phyloP scores from a whole-genome alignment of 139 green algal genomes.

The Ostreobium quekettii region DNA sequence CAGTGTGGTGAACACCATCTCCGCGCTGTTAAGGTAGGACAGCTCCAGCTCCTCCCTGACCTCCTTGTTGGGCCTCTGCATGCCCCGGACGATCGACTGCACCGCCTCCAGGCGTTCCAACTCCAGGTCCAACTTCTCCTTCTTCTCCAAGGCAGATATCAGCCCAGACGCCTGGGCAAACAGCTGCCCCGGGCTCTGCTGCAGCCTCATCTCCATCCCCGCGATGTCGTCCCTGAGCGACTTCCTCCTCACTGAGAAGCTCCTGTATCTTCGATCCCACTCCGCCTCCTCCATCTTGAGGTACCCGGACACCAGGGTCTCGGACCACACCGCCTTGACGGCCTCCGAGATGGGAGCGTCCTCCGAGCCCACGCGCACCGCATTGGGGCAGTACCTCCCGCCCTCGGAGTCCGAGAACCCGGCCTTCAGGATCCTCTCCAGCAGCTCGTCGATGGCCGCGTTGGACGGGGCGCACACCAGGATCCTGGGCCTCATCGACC shows the following conservation, averaged over 20 bases:
- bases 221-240: too few relatives aligned
- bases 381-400: conserved; percentile 39
- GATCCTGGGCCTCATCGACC: conserved; percentile 42
- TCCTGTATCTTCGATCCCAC: too few relatives aligned
- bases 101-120: conserved; percentile 14
- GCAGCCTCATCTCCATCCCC: too few relatives aligned
- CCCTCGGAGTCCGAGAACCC: conserved; percentile 27
- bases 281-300: conserved; percentile 11
- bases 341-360: conserved; percentile 38
- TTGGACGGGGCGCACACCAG: conserved; percentile 93
- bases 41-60: conserved; percentile 35
- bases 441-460: conserved; percentile 87
- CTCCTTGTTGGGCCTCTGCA: conserved; percentile 14
- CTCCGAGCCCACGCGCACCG: conserved; percentile 60
- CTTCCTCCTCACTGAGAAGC: too few relatives aligned
- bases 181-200: not conserved
- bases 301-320: conserved; percentile 24
- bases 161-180: not conserved
- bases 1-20: conserved; percentile 83
- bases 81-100: conserved; percentile 2
- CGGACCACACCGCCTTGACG: conserved; percentile 45
- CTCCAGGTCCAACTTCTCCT: conserved; percentile 7
- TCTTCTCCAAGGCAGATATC: conserved; percentile 25
- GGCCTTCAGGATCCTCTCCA: conserved; percentile 70
- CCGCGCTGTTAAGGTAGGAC: conserved; percentile 45